Evolutionary conservation across 2,329 filamentous ascomycete species (phyloP).

Genomic region (Fusarium mexicanum): DNA sequence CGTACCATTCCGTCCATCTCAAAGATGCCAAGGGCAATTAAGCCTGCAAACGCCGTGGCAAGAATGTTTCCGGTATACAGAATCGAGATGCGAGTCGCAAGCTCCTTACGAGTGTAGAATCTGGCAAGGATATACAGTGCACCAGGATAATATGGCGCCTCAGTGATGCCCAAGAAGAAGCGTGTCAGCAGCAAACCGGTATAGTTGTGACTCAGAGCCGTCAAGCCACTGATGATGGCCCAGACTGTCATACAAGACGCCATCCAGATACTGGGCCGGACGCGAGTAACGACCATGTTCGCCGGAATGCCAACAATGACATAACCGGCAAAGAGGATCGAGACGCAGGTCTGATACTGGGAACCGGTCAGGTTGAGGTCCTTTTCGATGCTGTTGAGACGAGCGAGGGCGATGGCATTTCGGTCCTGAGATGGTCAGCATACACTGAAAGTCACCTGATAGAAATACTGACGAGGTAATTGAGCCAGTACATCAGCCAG

Average conservation of each 20-base stretch:
- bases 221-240: constrained; percentile 57
- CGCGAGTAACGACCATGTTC: constrained; percentile 56
- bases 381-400: constrained; percentile 44
- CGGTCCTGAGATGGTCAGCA: constrained; percentile 44
- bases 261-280: constrained; percentile 54
- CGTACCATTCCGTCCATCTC: constrained; percentile 37
- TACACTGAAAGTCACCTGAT: rapidly evolving
- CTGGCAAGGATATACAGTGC: constrained; percentile 57
- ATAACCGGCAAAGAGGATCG: constrained; percentile 54
- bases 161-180: constrained; percentile 54
- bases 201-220: constrained; percentile 58
- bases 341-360: constrained; percentile 45
- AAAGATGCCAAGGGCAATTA: constrained; percentile 56
- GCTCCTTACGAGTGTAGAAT: constrained; percentile 64
- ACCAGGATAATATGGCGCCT: constrained; percentile 52
- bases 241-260: constrained; percentile 55
- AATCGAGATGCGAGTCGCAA: constrained; percentile 54
- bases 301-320: constrained; percentile 53
- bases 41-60: constrained; percentile 51
- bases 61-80: constrained; percentile 54
- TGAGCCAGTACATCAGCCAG: constrained; percentile 53
- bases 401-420: constrained; percentile 57
- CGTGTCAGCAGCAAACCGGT: constrained; percentile 58
- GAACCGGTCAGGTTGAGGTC: constrained; percentile 38
- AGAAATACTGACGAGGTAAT: constrained; percentile 44